Evolutionary conservation across 306 rosid genomes (phyloP).

Genomic region (Fragaria nilgerrensis): DNA sequence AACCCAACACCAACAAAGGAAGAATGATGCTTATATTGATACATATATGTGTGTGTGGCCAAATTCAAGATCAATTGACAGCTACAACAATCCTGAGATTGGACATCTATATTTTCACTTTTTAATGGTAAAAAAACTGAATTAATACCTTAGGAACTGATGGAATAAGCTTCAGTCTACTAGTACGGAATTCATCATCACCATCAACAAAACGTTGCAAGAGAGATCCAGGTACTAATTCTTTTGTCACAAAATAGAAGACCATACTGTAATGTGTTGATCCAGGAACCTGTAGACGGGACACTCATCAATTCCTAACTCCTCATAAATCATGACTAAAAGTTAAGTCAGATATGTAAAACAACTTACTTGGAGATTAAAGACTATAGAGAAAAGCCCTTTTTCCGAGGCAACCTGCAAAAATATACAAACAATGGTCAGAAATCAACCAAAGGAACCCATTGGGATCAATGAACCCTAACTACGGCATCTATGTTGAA

Average conservation of each 20-base stretch:
- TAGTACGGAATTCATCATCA: slow-evolving; percentile 95
- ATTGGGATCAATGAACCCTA: neutral
- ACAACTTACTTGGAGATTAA: slow-evolving; percentile 86
- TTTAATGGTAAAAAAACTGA: neutral
- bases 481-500: neutral
- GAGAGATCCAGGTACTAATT: slow-evolving; percentile 82
- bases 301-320: slow-evolving; percentile 29
- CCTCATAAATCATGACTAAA: slow-evolving; percentile 1
- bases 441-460: neutral
- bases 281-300: slow-evolving; percentile 71
- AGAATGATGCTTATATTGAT: neutral
- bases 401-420: slow-evolving; percentile 87
- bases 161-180: slow-evolving; percentile 95
- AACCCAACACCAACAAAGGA: neutral
- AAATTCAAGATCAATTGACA: neutral
- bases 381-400: slow-evolving; percentile 79
- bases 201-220: slow-evolving; percentile 97
- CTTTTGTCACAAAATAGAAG: slow-evolving; percentile 85
- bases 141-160: slow-evolving; percentile 86
- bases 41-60: neutral
- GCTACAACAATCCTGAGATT: neutral
- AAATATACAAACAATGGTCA: slow-evolving; percentile 8
- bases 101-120: neutral
- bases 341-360: slow-evolving; percentile 20
- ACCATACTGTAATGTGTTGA: slow-evolving; percentile 98